These are phyloP conservation scores for Aureobasidium melanogenum DNA, from an alignment of 2,329 filamentous ascomycete species.

Conservation along the genomic window DNA sequence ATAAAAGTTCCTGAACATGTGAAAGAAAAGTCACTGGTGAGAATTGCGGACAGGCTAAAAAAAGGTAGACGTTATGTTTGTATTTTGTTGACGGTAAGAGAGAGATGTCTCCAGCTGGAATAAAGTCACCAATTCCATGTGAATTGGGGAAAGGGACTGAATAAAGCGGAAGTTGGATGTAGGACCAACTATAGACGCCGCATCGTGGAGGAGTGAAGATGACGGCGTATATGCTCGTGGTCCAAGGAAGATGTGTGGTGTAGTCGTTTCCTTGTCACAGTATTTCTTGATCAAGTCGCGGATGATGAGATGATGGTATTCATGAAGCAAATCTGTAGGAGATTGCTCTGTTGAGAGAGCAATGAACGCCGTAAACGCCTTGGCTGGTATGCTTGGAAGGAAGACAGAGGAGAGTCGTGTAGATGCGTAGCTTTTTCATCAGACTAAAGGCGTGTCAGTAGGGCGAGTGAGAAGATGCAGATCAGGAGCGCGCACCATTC, in stretches of 20 bases:
- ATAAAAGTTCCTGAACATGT: neutral
- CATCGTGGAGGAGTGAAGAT: constrained; percentile 16
- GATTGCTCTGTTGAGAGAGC: constrained; percentile 1
- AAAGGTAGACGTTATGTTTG: neutral
- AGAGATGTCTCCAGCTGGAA: constrained; percentile 9
- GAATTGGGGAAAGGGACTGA: neutral
- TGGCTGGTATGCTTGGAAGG: neutral
- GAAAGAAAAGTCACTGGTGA: neutral
- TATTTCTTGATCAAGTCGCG: neutral
- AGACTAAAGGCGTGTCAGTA: constrained; percentile 11
- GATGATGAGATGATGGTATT: neutral
- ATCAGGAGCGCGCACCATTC: constrained; percentile 41
- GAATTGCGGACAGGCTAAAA: neutral
- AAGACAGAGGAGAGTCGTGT: neutral
- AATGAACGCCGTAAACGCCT: constrained; percentile 7
- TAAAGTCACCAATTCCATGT: constrained; percentile 2
- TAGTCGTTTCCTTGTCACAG: neutral
- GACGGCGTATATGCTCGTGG: constrained; percentile 18
- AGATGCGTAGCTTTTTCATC: neutral
- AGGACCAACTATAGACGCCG: constrained; percentile 18
- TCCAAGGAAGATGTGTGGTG: neutral
- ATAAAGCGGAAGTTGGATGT: constrained; percentile 13
- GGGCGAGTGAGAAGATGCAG: neutral
- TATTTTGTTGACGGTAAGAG: neutral
- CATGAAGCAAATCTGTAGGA: neutral